phyloP scores from a whole-genome alignment of 2,329 filamentous ascomycete genomes.

The Fusarium pilosicola region DNA sequence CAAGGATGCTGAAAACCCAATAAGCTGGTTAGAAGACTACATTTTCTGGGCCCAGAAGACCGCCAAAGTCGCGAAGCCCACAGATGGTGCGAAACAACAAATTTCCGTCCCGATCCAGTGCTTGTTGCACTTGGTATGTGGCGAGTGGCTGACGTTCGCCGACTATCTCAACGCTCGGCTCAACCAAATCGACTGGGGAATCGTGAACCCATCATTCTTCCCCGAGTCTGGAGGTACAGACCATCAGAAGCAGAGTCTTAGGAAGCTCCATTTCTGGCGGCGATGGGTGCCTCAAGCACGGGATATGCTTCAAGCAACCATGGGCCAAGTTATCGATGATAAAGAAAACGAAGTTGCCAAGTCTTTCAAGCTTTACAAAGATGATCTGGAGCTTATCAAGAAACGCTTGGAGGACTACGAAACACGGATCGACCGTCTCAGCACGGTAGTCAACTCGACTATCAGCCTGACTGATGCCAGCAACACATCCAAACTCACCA shows the following conservation, averaged over 20 bases:
- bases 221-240: background rate
- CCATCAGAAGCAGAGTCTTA: background rate
- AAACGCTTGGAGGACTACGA: background rate
- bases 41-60: background rate
- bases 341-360: fast-evolving
- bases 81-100: background rate
- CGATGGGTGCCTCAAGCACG: background rate
- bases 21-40: background rate
- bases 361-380: background rate
- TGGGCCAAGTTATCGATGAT: background rate
- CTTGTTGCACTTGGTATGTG: background rate
- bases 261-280: background rate
- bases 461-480: background rate
- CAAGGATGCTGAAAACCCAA: background rate
- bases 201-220: background rate
- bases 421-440: background rate
- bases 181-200: slow-evolving; percentile 1
- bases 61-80: fast-evolving
- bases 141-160: background rate
- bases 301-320: background rate
- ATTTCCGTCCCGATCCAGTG: background rate
- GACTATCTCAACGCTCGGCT: background rate
- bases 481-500: background rate
- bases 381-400: background rate
- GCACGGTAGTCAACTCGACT: background rate